Conservation (phyloP, 345 rosid species). For the Sonneratia alba region DNA sequence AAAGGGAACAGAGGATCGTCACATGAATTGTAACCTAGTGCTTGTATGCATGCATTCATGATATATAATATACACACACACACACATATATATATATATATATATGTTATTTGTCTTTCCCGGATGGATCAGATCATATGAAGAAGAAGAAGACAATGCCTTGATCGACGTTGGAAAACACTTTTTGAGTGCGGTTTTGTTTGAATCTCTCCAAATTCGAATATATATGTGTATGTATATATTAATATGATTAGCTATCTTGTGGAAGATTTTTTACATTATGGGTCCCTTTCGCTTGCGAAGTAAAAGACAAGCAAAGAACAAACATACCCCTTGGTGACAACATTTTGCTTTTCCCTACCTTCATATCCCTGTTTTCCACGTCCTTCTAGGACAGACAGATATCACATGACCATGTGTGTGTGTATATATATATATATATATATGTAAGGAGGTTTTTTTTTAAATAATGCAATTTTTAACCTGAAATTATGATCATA, state of each 20-base stretch:
- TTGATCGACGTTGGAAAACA: slow-evolving; percentile 7
- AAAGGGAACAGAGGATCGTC: slow-evolving; percentile 15
- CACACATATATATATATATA: too few species aligned
- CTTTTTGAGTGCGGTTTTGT: slow-evolving; percentile 3
- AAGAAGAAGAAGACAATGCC: slow-evolving; percentile 5
- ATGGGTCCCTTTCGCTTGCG: slow-evolving; percentile 11
- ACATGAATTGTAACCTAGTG: slow-evolving; percentile 12
- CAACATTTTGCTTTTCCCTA: slow-evolving; percentile 30
- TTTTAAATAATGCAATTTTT: too few species aligned
- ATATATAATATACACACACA: background rate
- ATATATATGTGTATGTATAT: background rate
- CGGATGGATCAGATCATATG: background rate
- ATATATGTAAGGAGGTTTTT: background rate
- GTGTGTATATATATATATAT: too few species aligned
- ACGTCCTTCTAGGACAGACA: background rate
- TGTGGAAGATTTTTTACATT: background rate
- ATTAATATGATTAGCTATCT: background rate
- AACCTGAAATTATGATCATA: too few species aligned
- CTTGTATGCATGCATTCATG: slow-evolving; percentile 3
- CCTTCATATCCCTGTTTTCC: background rate
- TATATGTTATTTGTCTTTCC: background rate
- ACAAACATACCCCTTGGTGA: slow-evolving; percentile 33
- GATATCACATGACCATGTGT: background rate
- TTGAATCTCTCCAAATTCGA: slow-evolving; percentile 14
- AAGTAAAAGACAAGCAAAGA: slow-evolving; percentile 35